These are phyloP conservation scores for Phytophthora crassamura DNA, from an alignment of 352 stramenopile species.

Conservation along the genomic window DNA sequence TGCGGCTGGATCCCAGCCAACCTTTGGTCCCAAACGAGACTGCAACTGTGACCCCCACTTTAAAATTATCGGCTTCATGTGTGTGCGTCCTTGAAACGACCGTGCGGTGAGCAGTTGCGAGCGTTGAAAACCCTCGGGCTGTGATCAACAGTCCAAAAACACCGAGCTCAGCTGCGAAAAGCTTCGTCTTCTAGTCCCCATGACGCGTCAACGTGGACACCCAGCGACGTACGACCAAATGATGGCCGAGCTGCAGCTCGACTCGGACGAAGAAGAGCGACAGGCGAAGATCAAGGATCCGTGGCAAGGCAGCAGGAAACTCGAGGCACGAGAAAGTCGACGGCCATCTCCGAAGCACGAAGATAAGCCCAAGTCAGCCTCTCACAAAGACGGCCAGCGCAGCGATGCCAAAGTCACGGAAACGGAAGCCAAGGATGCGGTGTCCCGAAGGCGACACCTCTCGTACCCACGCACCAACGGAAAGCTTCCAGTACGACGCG, in stretches of 20 bases:
- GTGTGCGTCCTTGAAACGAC: too few relatives aligned
- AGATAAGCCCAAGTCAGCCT: neutral
- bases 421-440: constrained; percentile 9
- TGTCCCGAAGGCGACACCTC: neutral
- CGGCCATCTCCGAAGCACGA: neutral
- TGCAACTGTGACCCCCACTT: too few relatives aligned
- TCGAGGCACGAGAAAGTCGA: constrained; percentile 3
- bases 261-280: constrained; percentile 30
- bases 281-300: constrained; percentile 6
- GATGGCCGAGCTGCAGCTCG: constrained; percentile 38
- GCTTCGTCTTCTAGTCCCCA: neutral
- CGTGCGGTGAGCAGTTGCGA: too few relatives aligned
- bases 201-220: constrained; percentile 10
- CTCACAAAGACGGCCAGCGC: constrained; percentile 1
- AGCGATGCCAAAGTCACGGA: constrained; percentile 7
- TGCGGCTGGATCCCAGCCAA: too few relatives aligned
- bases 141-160: neutral
- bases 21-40: too few relatives aligned
- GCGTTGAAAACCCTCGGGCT: neutral
- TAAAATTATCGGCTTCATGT: too few relatives aligned
- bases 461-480: constrained; percentile 6
- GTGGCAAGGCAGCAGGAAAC: constrained; percentile 4
- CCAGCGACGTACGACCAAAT: constrained; percentile 38
- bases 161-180: too few relatives aligned
- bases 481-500: constrained; percentile 12